Evolutionary conservation across 2,329 filamentous ascomycete genomes (phyloP), one percentile per base, ranked within the genome.

Genomic region (Pseudohalonectria lignicola): DNA sequence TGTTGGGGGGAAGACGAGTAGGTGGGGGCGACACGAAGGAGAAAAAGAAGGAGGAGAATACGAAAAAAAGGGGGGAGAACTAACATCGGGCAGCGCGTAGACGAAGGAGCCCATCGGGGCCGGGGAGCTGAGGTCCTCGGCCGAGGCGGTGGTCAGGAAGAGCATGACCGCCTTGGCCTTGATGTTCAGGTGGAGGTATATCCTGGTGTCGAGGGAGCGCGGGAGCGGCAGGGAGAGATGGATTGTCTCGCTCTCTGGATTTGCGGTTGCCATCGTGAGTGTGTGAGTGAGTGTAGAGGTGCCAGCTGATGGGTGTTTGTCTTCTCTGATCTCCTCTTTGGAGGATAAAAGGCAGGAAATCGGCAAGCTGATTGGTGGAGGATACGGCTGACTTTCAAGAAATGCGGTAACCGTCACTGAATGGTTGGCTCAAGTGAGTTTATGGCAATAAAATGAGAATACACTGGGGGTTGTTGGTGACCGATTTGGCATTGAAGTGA

Each of bases 11-110:
- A n/a, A 5, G 9, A 33, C 35, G 31, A n/a, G n/a, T n/a, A n/a
- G n/a, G n/a, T n/a, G n/a, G n/a, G n/a, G n/a, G n/a, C n/a, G n/a
- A n/a, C n/a, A n/a, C n/a, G n/a, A n/a, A n/a, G n/a, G n/a, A n/a
- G n/a, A n/a, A n/a, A 32, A 31, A 31, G 13, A 29, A 41, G 25
- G 36, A 28, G 33, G 35, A 6, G n/a, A 35, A 19, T 17, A 23
- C 17, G 25, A 33, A 36, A 15, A 31, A n/a, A 15, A 13, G 33
- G 31, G 31, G 16, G 16, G 39, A 19, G 19, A 12, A 56, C 64
- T 50, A 64, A 94, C 92, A 62, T 94, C 83, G 13, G 92, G 90
- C 56, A 98, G 75, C 3, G 88, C 85, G 55, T 94, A 96, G 33
- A 96, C 85, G 53, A 96, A 90, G 36, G 86, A 94, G 3, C 92